Evolutionary conservation across 108 stramenopile species (phyloP).

Genomic region (Nannochloropsis gaditana): DNA sequence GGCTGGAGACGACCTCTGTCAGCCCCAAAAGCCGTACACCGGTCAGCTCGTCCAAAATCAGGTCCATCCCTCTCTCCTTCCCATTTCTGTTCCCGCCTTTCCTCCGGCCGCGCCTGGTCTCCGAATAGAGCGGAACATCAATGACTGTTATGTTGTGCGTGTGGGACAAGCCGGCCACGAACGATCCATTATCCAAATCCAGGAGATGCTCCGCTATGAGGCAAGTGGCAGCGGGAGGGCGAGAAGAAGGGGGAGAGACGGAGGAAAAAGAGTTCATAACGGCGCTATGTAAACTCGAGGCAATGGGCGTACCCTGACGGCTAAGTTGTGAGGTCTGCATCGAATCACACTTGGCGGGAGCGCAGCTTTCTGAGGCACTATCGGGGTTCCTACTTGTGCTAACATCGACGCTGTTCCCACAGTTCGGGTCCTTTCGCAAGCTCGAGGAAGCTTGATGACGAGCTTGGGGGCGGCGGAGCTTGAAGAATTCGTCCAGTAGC

Average conservation of each 20-base stretch:
- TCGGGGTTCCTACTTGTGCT: neutral
- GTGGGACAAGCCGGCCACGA: neutral
- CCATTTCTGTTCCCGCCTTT: neutral
- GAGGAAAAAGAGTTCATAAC: neutral
- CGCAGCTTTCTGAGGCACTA: neutral
- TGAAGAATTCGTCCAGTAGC: neutral
- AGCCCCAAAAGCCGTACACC: neutral
- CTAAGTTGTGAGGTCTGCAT: too few species aligned
- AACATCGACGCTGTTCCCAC: neutral
- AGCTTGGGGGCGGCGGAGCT: neutral
- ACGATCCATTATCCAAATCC: neutral
- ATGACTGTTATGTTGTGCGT: neutral
- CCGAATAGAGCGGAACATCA: neutral
- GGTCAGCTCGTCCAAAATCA: neutral
- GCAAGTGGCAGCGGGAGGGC: neutral
- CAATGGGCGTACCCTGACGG: neutral
- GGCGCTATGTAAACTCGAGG: neutral
- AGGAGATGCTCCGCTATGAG: neutral
- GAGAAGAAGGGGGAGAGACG: neutral
- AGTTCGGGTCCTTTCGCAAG: neutral
- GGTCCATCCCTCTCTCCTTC: neutral
- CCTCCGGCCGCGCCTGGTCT: neutral
- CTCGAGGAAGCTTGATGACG: neutral
- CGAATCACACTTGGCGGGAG: too few species aligned
- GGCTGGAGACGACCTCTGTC: neutral